phyloP scores from a whole-genome alignment of 345 rosid genomes.

The Sonneratia alba region DNA sequence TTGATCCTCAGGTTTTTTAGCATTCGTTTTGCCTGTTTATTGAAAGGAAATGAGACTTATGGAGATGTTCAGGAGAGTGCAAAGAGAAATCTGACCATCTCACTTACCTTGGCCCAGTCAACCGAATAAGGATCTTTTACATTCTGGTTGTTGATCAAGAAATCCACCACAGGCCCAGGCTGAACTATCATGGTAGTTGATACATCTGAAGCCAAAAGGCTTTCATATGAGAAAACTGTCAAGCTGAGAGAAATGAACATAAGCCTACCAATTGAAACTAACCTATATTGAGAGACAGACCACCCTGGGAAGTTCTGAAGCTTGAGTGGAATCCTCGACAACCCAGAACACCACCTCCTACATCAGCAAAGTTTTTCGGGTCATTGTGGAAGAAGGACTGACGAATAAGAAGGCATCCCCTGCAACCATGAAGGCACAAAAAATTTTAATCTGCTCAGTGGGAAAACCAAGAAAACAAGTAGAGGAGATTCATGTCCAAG shows the following conservation, averaged over 20 bases:
- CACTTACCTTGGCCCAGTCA: conserved; percentile 80
- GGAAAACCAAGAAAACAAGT: background rate
- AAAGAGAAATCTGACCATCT: conserved; percentile 1
- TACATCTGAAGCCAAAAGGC: conserved; percentile 39
- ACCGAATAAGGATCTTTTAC: conserved; percentile 50
- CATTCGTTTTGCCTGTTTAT: conserved; percentile 49
- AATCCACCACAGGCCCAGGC: conserved; percentile 78
- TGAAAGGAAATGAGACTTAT: conserved; percentile 6
- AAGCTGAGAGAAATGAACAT: background rate
- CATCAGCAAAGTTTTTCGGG: conserved; percentile 49
- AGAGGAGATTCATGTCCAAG: background rate
- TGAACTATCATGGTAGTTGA: conserved; percentile 84
- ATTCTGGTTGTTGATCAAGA: conserved; percentile 55
- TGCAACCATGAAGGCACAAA: conserved; percentile 16
- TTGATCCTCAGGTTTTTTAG: conserved; percentile 72
- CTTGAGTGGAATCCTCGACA: conserved; percentile 83
- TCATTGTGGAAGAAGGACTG: conserved; percentile 79
- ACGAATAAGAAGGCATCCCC: conserved; percentile 91
- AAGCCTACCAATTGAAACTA: background rate
- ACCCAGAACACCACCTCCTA: conserved; percentile 82
- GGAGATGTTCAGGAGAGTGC: background rate
- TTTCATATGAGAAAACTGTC: background rate
- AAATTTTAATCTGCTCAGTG: background rate
- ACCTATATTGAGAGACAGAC: conserved; percentile 89
- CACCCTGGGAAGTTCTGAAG: conserved; percentile 75